Conservation (phyloP, 1,284 basidiomycete species). For the Volvariella volvacea region DNA sequence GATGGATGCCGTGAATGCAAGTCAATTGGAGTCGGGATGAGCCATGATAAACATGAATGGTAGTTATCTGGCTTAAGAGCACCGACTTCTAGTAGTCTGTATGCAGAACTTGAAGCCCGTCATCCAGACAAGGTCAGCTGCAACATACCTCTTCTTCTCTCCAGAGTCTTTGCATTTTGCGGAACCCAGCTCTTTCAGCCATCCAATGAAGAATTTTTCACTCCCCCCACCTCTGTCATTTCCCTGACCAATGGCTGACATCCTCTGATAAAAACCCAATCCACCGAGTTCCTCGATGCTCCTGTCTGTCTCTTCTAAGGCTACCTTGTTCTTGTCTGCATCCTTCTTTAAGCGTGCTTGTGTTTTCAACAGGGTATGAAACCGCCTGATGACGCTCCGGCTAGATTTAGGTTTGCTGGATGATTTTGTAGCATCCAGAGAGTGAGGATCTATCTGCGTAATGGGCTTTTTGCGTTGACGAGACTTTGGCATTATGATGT, state of each 20-base stretch:
- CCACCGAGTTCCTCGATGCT: slow-evolving; percentile 70
- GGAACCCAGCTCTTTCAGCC: slow-evolving; percentile 56
- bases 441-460: slow-evolving; percentile 13
- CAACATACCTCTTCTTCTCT: slow-evolving; percentile 35
- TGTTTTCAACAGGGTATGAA: slow-evolving; percentile 63
- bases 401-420: slow-evolving; percentile 42
- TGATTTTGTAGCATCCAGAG: slow-evolving; percentile 7
- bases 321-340: slow-evolving; percentile 16
- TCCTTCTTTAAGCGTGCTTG: slow-evolving; percentile 35
- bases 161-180: slow-evolving; percentile 19
- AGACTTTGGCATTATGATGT: slow-evolving; percentile 34
- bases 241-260: slow-evolving; percentile 76
- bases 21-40: slow-evolving; percentile 71
- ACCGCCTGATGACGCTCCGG: slow-evolving; percentile 59
- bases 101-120: background rate
- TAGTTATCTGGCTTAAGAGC: slow-evolving; percentile 83
- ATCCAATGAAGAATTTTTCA: slow-evolving; percentile 69
- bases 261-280: slow-evolving; percentile 70
- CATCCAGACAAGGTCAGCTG: background rate
- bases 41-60: slow-evolving; percentile 56
- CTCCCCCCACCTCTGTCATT: slow-evolving; percentile 79
- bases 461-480: slow-evolving; percentile 41
- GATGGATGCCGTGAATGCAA: slow-evolving; percentile 72
- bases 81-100: slow-evolving; percentile 79
- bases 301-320: slow-evolving; percentile 43